phyloP scores from a whole-genome alignment of 345 rosid genomes.

The Syzygium aqueum region DNA sequence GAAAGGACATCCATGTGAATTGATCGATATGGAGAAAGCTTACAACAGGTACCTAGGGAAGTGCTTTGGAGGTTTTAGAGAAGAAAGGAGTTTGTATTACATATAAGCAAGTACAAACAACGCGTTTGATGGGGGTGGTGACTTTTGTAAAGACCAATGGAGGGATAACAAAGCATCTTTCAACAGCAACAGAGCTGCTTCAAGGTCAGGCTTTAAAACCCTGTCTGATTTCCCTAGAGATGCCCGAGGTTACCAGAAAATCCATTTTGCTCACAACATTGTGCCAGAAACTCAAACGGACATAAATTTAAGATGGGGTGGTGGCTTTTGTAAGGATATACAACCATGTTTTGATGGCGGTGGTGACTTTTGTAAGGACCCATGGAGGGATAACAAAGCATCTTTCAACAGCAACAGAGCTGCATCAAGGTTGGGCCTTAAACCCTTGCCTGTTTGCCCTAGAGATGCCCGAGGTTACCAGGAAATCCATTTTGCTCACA shows the following conservation, averaged over 20 bases:
- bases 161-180: background rate
- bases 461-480: background rate
- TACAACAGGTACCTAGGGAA: background rate
- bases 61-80: background rate
- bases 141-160: background rate
- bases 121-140: background rate
- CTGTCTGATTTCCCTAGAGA: background rate
- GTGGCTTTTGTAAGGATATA: no score
- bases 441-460: background rate
- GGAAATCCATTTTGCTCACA: background rate
- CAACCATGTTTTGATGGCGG: no score
- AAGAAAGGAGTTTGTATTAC: background rate
- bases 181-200: background rate
- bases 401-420: background rate
- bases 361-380: background rate
- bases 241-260: background rate
- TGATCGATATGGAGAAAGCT: background rate
- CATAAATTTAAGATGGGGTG: background rate
- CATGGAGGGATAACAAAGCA: background rate
- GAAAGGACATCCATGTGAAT: background rate
- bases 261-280: background rate
- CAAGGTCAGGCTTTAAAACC: background rate
- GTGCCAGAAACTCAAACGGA: background rate
- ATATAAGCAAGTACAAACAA: background rate
- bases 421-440: background rate